These are phyloP conservation scores for Exophiala alcalophila DNA, from an alignment of 2,329 filamentous ascomycete genomes.

Conservation along the genomic window DNA sequence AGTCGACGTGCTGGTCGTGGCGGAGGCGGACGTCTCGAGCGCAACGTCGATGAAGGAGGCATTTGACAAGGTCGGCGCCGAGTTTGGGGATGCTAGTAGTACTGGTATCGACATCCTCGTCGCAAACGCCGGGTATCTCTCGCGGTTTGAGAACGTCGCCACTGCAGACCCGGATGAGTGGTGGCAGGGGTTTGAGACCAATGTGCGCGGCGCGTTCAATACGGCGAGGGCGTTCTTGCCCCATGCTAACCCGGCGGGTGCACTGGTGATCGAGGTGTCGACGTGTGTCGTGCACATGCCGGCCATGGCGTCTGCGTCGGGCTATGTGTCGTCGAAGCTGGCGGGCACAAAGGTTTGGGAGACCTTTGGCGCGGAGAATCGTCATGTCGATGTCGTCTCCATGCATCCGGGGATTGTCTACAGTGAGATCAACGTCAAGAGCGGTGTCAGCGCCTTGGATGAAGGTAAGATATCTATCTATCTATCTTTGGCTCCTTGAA, in stretches of 20 bases:
- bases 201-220: conserved; percentile 4
- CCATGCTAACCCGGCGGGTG: neutral
- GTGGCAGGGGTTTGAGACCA: conserved; percentile 8
- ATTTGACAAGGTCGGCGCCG: neutral
- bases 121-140: conserved; percentile 4
- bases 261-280: conserved; percentile 3
- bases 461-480: conserved; percentile 6
- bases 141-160: neutral
- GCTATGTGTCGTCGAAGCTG: conserved; percentile 44
- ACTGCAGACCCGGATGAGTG: neutral
- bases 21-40: neutral
- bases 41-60: neutral
- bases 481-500: neutral
- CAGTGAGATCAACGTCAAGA: conserved; percentile 6
- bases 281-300: conserved; percentile 3
- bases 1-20: neutral
- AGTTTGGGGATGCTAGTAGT: neutral
- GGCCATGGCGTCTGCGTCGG: conserved; percentile 3
- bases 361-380: conserved; percentile 42
- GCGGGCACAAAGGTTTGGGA: conserved; percentile 43
- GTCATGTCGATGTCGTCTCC: conserved; percentile 39
- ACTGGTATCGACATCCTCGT: conserved; percentile 6
- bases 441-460: neutral
- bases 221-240: conserved; percentile 3
- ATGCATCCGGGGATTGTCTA: conserved; percentile 42